A percentile compares a stretch with the other conserved stretches of the same genome.
These are phyloP conservation scores for Coemansia pectinata DNA, from an alignment of 192 early-diverging fungal species.

Conservation along the genomic window DNA sequence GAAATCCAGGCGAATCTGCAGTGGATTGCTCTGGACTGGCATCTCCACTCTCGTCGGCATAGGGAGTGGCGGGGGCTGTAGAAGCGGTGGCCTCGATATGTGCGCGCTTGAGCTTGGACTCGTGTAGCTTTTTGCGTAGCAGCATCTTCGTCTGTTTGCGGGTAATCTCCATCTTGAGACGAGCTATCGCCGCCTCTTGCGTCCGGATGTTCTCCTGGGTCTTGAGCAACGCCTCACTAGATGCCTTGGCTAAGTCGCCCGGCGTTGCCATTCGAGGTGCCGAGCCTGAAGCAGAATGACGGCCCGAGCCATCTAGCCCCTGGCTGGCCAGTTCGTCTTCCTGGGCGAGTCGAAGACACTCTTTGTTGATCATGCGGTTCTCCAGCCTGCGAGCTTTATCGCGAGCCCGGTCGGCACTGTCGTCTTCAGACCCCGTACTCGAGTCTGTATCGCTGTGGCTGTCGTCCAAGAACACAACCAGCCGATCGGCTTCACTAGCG, in stretches of 20 bases:
- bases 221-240: conserved; percentile 16
- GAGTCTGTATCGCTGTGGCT: conserved; percentile 12
- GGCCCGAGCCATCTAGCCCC: neutral
- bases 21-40: neutral
- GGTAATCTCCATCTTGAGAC: conserved; percentile 38
- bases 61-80: conserved; percentile 4
- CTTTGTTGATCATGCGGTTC: conserved; percentile 14
- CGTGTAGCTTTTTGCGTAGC: conserved; percentile 24
- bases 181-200: conserved; percentile 40
- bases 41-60: neutral
- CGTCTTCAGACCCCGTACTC: conserved; percentile 1
- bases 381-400: neutral
- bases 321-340: neutral
- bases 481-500: conserved; percentile 11
- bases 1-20: neutral
- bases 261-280: neutral
- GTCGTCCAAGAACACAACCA: conserved; percentile 30
- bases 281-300: neutral
- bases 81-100: neutral
- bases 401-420: neutral
- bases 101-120: conserved; percentile 8
- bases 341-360: conserved; percentile 15
- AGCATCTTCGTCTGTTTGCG: conserved; percentile 29
- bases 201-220: conserved; percentile 23
- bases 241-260: neutral